A percentile compares a stretch with the other conserved stretches of the same genome.
phyloP scores from a whole-genome alignment of 805 yeast species.

The Phaffomyces antillensis region DNA sequence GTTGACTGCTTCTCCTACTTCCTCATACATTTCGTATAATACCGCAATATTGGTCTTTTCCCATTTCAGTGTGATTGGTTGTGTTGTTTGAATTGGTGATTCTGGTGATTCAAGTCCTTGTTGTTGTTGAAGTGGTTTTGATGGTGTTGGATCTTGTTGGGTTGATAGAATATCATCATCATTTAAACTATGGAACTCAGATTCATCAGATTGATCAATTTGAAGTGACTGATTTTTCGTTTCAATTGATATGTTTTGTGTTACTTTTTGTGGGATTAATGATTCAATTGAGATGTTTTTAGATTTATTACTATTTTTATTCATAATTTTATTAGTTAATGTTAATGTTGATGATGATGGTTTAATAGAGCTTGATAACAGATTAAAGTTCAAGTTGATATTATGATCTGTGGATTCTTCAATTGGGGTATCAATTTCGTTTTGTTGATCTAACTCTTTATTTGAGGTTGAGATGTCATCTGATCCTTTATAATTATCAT shows the following conservation, averaged over 20 bases:
- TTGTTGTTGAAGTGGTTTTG: neutral
- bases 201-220: neutral
- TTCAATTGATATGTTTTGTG: neutral
- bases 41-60: conserved; percentile 23
- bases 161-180: neutral
- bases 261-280: neutral
- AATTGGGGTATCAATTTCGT: conserved; percentile 17
- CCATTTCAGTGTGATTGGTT: conserved; percentile 16
- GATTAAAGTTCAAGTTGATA: conserved; percentile 4
- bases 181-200: conserved; percentile 5
- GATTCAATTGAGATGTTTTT: neutral
- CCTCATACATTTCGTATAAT: conserved; percentile 22
- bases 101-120: too few species aligned
- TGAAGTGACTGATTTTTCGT: neutral
- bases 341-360: too few species aligned
- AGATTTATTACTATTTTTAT: too few species aligned
- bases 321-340: too few species aligned
- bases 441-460: conserved; percentile 5
- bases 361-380: too few species aligned
- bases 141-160: neutral
- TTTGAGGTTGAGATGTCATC: conserved; percentile 10
- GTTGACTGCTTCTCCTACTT: conserved; percentile 26
- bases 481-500: conserved; percentile 13
- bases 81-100: neutral
- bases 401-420: conserved; percentile 25